Base-by-base conservation (phyloP, 2,329 filamentous ascomycete genomes). In the Colletotrichum eremochloae region DNA sequence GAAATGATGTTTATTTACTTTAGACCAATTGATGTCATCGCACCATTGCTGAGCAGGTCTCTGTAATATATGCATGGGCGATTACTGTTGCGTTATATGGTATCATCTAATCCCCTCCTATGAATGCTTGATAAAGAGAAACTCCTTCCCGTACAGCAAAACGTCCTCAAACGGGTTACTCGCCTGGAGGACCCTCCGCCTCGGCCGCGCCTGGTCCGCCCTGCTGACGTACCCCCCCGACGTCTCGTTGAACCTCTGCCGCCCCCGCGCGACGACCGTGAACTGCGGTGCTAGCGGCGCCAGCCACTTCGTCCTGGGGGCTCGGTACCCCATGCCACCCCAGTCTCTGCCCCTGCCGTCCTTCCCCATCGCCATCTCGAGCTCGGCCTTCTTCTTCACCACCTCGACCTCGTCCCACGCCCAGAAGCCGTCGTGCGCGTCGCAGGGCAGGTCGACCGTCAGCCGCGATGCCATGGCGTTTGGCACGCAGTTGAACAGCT, bases 151-250 rank as follows among this genome's bases (percentile, higher is more conserved):
- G 20, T 74, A 74, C 12, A 74, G 52, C 61, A 64, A 20, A 14
- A 74, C 52, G 46, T 74, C 73, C 71, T 74, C 73, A 64, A 74
- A 74, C 12, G 73, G 73, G 38, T 74, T 74, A 31, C 63, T 58
- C 11, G 36, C 38, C 55, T 46, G 48, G 38, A 74, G 14, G 3
- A 74, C 56, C 52, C 55, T 63, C 20, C 53, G 15, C 60, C 33
- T 31, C 24, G 66, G 70, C 46, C 46, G 55, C 42, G 44, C 71
- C 67, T 12, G 31, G 15, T 48, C 71, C 31, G 12, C 50, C 6
- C 36, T 38, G 24, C 44, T 65, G 11, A 52, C 56, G 33, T 29
- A 71, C 12, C 40, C 73, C 6, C 31, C 46, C 36, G 40, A 50
- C 29, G 67, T 74, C 60, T 64, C 63, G 31, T 70, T 68, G 44